Evolutionary conservation across 129 eudicot genomes (phyloP).

Genomic region (Solidago caesia): DNA sequence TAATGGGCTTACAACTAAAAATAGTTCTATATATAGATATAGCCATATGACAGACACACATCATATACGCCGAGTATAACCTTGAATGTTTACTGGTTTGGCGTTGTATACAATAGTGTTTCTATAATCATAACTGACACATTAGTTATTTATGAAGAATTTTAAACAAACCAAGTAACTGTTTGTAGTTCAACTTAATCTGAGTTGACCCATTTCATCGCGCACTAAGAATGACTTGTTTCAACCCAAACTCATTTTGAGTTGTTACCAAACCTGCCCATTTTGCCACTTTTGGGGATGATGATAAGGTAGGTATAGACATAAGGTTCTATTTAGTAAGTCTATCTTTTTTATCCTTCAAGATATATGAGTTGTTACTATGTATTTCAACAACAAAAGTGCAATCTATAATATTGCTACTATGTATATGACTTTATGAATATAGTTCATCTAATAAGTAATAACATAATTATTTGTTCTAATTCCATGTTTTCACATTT

Average conservation of each 20-base stretch:
- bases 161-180: too few relatives aligned
- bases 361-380: neutral
- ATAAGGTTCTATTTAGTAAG: neutral
- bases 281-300: neutral
- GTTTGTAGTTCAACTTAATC: neutral
- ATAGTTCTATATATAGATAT: too few relatives aligned
- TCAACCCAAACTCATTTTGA: neutral
- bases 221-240: neutral
- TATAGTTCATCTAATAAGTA: neutral
- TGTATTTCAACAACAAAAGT: neutral
- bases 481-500: neutral
- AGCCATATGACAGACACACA: too few relatives aligned
- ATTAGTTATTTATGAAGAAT: neutral
- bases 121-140: neutral
- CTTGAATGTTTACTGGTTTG: too few relatives aligned
- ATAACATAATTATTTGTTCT: neutral
- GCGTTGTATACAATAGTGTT: neutral
- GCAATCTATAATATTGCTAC: neutral
- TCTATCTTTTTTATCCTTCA: neutral
- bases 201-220: neutral
- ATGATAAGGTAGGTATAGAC: neutral
- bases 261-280: neutral
- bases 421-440: neutral
- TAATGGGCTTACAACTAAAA: too few relatives aligned
- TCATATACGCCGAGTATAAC: too few relatives aligned